Base-by-base conservation (phyloP, 495 filamentous ascomycete species). In the Elasticomyces elasticus region DNA sequence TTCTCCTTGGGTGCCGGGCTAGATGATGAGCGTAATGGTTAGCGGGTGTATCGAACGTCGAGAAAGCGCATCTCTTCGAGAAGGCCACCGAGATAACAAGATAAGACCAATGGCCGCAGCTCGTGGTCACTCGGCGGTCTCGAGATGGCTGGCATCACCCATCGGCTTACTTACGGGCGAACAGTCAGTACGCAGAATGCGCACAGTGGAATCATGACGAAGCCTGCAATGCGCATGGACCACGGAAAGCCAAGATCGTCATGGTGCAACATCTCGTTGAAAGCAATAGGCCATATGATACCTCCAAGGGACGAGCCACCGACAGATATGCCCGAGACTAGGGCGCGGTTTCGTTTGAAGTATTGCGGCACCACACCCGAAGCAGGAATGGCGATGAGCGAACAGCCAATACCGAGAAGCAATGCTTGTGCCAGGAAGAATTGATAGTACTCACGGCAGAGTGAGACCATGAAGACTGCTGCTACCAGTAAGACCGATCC, bases 361-460 rank as follows among this genome's bases (percentile, higher is more conserved):
- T 74, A 77, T 49, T 80, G 75, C 9, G 72, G 69, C 1, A 79
- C 69, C 0, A 75, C 71, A 0, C 73, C 75, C 7, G 83, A 62
- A 28, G 71, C 67, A 0, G 82, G 80, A 49, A 76, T 72, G 20
- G 70, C 64, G 5, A 80, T 61, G 22, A 84, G 55, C 0, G 72
- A 67, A 61, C 75, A 75, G 17, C 67, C 69, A 0, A 75, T 58
- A 0, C 80, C 80, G 0, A 75, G 65, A 0, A 84, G 64, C 1
- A 85, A 53, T 1, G 77, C 79, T 60, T 85, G 82, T 0, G 74
- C 72, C 10, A 86, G 76, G 51, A 66, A 60, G 56, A 86, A 79
- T 43, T 86, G 79, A 58, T 73, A 85, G 64, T 79, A 81, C 33
- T 75, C 43, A 3, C 63, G 66, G 62, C 79, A 83, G 1, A 85